These are phyloP conservation scores for Vinca minor DNA, from an alignment of 257 asterid genomes.

Conservation along the genomic window DNA sequence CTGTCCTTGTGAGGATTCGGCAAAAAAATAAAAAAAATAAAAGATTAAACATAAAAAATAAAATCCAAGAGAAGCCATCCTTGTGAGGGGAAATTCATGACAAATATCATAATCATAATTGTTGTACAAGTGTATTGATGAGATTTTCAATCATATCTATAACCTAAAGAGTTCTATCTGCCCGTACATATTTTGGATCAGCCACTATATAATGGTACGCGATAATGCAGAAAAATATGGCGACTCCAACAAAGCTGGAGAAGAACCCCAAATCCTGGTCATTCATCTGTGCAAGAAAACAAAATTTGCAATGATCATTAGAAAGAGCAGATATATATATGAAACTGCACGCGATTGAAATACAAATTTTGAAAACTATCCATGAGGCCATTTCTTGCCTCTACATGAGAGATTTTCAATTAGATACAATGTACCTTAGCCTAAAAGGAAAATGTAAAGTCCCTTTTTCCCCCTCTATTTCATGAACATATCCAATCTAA, in stretches of 20 bases:
- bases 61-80: too few relatives aligned
- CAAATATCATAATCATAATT: background rate
- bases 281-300: slow-evolving; percentile 20
- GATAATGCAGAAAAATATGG: slow-evolving; percentile 11
- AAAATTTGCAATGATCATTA: background rate
- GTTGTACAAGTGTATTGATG: background rate
- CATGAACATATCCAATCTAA: too few relatives aligned
- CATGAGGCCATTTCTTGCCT: background rate
- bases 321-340: background rate
- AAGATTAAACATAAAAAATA: too few relatives aligned
- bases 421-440: too few relatives aligned
- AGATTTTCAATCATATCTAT: background rate
- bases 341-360: background rate
- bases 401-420: background rate
- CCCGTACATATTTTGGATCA: slow-evolving; percentile 22
- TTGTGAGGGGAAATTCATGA: background rate
- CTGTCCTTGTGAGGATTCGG: too few relatives aligned
- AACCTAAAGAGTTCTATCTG: slow-evolving; percentile 2
- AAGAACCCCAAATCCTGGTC: slow-evolving; percentile 24
- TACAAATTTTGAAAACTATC: background rate
- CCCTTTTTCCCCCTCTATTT: background rate
- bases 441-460: too few relatives aligned
- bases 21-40: too few relatives aligned
- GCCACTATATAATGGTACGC: slow-evolving; percentile 27
- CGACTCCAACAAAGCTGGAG: slow-evolving; percentile 17